These are phyloP conservation scores for Fusarium compactum DNA, from an alignment of 2,329 filamentous ascomycete genomes.

Conservation along the genomic window DNA sequence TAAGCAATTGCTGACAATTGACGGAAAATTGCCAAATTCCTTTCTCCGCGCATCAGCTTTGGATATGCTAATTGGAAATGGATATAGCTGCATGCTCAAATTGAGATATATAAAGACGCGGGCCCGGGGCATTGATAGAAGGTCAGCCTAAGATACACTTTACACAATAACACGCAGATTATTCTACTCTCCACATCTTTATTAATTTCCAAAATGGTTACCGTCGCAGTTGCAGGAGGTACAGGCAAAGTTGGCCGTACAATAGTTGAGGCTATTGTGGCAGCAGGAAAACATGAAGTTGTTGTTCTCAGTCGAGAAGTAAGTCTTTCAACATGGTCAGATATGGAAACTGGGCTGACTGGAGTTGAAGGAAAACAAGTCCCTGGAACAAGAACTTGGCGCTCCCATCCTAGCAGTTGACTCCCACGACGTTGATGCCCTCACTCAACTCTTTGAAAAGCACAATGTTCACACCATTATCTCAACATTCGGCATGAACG, in stretches of 20 bases:
- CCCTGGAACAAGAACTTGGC: neutral
- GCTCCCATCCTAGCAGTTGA: neutral
- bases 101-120: neutral
- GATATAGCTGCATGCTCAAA: neutral
- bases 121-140: rapidly evolving
- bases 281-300: neutral
- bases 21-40: neutral
- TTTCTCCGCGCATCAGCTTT: neutral
- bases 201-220: neutral
- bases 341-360: rapidly evolving
- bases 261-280: slow-evolving; percentile 4
- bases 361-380: neutral
- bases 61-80: neutral
- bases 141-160: rapidly evolving
- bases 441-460: slow-evolving; percentile 12
- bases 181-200: rapidly evolving
- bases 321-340: rapidly evolving
- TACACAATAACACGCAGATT: rapidly evolving
- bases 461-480: slow-evolving; percentile 10
- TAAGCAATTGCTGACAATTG: slow-evolving; percentile 8
- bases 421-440: neutral
- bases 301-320: slow-evolving; percentile 10
- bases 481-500: slow-evolving; percentile 12
- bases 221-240: slow-evolving; percentile 17
- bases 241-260: slow-evolving; percentile 18